Conservation (phyloP, 495 filamentous ascomycete genomes). For the Chaetomium tenue region DNA sequence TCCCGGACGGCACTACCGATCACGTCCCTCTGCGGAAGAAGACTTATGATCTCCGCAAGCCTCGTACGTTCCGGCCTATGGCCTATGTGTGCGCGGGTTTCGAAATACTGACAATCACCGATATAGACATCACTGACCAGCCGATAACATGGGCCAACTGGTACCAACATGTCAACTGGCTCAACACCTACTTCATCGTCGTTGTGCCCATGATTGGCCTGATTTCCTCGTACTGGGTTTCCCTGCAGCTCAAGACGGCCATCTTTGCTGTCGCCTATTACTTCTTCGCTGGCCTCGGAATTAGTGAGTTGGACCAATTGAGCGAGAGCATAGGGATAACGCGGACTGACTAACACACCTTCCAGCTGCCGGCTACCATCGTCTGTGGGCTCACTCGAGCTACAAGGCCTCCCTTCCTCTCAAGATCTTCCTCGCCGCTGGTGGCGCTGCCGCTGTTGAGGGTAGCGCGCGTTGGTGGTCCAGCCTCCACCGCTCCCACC, state of each 20-base stretch:
- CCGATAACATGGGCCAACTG: constrained; percentile 84
- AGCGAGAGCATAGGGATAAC: not conserved
- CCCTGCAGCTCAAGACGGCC: constrained; percentile 70
- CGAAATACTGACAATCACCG: not conserved
- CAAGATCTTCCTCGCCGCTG: constrained; percentile 86
- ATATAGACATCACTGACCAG: constrained; percentile 52
- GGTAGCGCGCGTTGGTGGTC: constrained; percentile 98
- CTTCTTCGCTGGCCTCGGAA: constrained; percentile 85
- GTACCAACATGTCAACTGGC: constrained; percentile 92
- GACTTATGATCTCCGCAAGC: constrained; percentile 52
- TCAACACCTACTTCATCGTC: constrained; percentile 85
- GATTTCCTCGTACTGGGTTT: constrained; percentile 77
- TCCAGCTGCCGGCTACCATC: constrained; percentile 66
- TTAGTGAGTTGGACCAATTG: constrained; percentile 56
- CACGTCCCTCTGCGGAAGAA: constrained; percentile 45
- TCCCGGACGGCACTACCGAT: constrained; percentile 51
- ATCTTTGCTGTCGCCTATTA: constrained; percentile 85
- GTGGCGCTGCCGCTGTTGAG: constrained; percentile 92
- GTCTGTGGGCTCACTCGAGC: constrained; percentile 92
- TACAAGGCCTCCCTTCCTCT: constrained; percentile 88
- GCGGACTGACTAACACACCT: constrained; percentile 29
- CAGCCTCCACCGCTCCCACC: constrained; percentile 92
- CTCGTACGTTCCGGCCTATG: constrained; percentile 26
- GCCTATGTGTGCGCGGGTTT: not conserved
- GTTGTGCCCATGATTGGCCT: constrained; percentile 75